Percentiles rank a stretch among this genome's conserved stretches.
Evolutionary conservation across 2,329 filamentous ascomycete species (phyloP).

Genomic region (Penicillium brasilianum): DNA sequence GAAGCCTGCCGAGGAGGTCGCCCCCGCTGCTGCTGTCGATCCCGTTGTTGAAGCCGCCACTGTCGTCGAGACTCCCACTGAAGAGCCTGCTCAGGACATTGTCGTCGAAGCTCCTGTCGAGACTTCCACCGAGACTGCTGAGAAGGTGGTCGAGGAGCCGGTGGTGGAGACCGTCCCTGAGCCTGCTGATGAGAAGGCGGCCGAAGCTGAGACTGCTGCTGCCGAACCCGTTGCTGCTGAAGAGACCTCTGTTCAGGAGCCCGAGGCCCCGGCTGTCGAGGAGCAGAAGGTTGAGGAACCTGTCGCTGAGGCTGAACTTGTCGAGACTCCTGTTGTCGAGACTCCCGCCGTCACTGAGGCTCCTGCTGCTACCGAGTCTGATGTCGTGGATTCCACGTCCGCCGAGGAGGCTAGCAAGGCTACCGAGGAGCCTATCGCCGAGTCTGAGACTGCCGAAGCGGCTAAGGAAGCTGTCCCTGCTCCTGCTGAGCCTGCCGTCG

Average conservation of each 20-base stretch:
- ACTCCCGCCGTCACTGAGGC: slow-evolving; percentile 9
- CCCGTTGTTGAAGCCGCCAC: background rate
- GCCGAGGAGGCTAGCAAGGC: slow-evolving; percentile 8
- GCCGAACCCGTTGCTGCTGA: slow-evolving; percentile 7
- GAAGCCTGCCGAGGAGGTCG: slow-evolving; percentile 6
- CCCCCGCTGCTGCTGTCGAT: background rate
- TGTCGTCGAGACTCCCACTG: slow-evolving; percentile 1
- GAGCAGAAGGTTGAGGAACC: slow-evolving; percentile 9
- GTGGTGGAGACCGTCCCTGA: background rate
- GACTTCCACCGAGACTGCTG: background rate
- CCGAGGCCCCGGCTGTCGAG: slow-evolving; percentile 6
- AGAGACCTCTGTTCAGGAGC: slow-evolving; percentile 14
- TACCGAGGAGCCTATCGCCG: slow-evolving; percentile 1
- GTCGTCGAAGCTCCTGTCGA: slow-evolving; percentile 9
- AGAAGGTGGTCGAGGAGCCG: slow-evolving; percentile 7
- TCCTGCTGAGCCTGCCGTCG: background rate
- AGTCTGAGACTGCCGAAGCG: slow-evolving; percentile 14
- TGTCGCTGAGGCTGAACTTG: background rate
- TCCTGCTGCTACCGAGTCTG: background rate
- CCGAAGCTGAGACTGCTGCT: slow-evolving; percentile 10
- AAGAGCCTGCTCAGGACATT: slow-evolving; percentile 6
- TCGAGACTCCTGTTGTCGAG: slow-evolving; percentile 1
- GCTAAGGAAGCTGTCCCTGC: background rate
- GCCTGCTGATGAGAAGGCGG: slow-evolving; percentile 13
- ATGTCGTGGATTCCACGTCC: slow-evolving; percentile 15